These are phyloP conservation scores for Fusarium sp. DNA, from an alignment of 2,329 filamentous ascomycete genomes.

Conservation along the genomic window DNA sequence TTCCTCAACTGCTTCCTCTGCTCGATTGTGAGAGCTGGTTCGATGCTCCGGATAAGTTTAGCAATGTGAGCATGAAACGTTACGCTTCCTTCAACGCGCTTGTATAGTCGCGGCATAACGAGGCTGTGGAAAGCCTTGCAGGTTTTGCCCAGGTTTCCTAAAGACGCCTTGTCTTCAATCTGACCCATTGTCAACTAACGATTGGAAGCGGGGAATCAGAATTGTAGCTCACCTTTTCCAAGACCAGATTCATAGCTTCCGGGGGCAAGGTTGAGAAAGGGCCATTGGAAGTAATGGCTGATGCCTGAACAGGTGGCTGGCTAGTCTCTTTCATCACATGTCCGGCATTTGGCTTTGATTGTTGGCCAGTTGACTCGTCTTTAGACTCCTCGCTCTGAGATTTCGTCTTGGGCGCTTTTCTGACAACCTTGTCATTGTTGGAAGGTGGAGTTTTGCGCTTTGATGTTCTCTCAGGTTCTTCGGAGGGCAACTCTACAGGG, in stretches of 20 bases:
- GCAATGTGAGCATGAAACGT: constrained; percentile 28
- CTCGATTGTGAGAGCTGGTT: constrained; percentile 24
- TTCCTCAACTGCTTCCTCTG: constrained; percentile 37
- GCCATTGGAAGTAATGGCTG: background rate
- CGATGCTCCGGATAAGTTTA: constrained; percentile 35
- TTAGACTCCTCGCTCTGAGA: background rate
- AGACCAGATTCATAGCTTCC: constrained; percentile 11
- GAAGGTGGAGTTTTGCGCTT: constrained; percentile 20
- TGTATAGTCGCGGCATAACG: constrained; percentile 28
- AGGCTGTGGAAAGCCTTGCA: constrained; percentile 33
- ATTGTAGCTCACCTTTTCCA: constrained; percentile 8
- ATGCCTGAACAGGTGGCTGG: too few relatives aligned
- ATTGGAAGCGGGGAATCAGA: rapidly evolving
- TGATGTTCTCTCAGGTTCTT: background rate
- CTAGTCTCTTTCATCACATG: too few relatives aligned
- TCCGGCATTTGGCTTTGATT: background rate
- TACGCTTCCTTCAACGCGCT: constrained; percentile 14
- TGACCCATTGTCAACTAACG: background rate
- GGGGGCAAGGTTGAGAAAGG: background rate
- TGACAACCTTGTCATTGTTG: background rate
- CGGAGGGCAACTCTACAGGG: background rate
- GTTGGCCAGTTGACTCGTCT: rapidly evolving
- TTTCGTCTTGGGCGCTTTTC: background rate
- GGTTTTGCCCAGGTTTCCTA: constrained; percentile 28
- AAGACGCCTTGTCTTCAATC: constrained; percentile 1